phyloP scores from a whole-genome alignment of 2,329 filamentous ascomycete genomes.

The Nemania bipapillata region DNA sequence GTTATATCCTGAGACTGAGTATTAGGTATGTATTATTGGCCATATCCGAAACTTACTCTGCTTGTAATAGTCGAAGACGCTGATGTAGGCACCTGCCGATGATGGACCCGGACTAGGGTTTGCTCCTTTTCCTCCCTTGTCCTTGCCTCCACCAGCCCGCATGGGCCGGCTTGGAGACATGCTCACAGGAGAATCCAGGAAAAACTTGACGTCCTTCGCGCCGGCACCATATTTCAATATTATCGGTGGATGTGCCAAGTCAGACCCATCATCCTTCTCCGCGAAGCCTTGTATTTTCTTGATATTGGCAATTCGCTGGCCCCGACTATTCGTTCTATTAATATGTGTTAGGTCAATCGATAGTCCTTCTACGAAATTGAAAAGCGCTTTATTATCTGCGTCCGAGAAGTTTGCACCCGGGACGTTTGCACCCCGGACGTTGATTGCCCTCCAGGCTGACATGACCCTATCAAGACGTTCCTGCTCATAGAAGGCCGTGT shows the following conservation, averaged over 20 bases:
- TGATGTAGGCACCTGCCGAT: constrained; percentile 43
- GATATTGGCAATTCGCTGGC: constrained; percentile 33
- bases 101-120: constrained; percentile 49
- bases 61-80: constrained; percentile 59
- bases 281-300: constrained; percentile 45
- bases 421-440: constrained; percentile 25
- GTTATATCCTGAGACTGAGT: background rate
- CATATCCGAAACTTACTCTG: constrained; percentile 60
- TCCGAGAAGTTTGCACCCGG: constrained; percentile 23
- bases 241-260: too few species aligned
- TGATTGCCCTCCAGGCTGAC: constrained; percentile 49
- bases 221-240: constrained; percentile 44
- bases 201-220: constrained; percentile 51
- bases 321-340: too few species aligned
- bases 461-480: constrained; percentile 55
- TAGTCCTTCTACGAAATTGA: too few species aligned
- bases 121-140: too few species aligned
- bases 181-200: constrained; percentile 43
- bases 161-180: too few species aligned
- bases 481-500: constrained; percentile 67
- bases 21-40: too few species aligned
- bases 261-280: constrained; percentile 36
- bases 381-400: constrained; percentile 28
- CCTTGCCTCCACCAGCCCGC: too few species aligned
- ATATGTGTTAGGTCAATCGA: too few species aligned